These are phyloP conservation scores for Fusarium heterosporum DNA, from an alignment of 2,329 filamentous ascomycete genomes.

Conservation along the genomic window DNA sequence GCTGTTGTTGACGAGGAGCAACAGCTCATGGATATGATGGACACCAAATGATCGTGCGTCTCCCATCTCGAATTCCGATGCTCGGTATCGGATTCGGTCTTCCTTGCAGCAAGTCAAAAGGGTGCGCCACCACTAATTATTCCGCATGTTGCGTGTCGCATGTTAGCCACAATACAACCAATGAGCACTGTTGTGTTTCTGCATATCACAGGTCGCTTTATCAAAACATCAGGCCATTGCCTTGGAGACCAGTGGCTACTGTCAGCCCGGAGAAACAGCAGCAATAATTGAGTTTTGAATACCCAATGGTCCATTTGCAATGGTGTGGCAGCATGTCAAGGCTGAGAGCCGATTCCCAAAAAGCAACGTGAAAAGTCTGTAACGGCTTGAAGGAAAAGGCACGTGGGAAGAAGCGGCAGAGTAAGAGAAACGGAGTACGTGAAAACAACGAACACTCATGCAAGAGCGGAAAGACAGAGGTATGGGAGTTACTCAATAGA, in stretches of 20 bases:
- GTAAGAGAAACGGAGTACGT: constrained; percentile 8
- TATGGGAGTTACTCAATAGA: constrained; percentile 15
- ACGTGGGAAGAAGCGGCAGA: constrained; percentile 8
- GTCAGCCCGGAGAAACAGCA: constrained; percentile 8
- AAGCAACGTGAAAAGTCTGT: constrained; percentile 20
- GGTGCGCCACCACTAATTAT: constrained; percentile 17
- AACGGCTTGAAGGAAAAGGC: constrained; percentile 17
- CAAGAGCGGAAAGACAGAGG: constrained; percentile 8
- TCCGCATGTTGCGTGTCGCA: constrained; percentile 20
- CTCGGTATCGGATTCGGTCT: constrained; percentile 24
- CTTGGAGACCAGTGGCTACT: constrained; percentile 8
- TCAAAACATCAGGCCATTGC: constrained; percentile 41
- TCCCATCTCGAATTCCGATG: neutral
- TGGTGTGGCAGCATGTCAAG: constrained; percentile 8
- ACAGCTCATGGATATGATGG: constrained; percentile 57
- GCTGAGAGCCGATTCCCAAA: constrained; percentile 1
- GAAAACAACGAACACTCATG: constrained; percentile 7
- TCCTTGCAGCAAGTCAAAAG: constrained; percentile 7
- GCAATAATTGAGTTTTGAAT: constrained; percentile 8
- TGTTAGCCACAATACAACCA: constrained; percentile 29
- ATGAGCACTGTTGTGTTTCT: constrained; percentile 24
- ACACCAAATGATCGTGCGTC: constrained; percentile 44
- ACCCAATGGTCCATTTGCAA: constrained; percentile 6
- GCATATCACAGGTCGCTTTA: constrained; percentile 11
- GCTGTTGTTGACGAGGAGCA: constrained; percentile 55